Percentiles rank a stretch among this genome's conserved stretches.
phyloP scores from a whole-genome alignment of 768 basidiomycete genomes.

The Baorangia bicolor region DNA sequence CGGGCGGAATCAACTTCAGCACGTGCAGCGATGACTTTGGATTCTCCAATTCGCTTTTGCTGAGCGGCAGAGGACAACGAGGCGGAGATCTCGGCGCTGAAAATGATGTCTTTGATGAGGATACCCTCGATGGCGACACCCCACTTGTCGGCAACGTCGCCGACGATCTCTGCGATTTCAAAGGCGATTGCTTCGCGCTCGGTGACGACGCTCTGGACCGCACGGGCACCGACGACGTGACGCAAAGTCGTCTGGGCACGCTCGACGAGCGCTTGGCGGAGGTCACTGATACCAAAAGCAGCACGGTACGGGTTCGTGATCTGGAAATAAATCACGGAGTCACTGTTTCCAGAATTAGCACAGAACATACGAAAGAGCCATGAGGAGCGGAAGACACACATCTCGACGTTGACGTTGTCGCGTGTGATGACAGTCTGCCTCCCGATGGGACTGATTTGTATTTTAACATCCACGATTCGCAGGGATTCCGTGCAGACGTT shows the following conservation, averaged over 20 bases:
- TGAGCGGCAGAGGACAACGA: conserved; percentile 94
- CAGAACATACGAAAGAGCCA: not conserved
- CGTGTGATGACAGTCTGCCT: conserved; percentile 89
- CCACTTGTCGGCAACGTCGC: conserved; percentile 92
- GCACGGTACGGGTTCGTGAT: conserved; percentile 89
- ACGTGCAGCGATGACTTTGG: conserved; percentile 92
- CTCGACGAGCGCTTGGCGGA: conserved; percentile 81
- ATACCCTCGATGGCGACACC: conserved; percentile 96
- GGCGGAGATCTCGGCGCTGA: conserved; percentile 85
- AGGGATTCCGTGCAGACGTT: conserved; percentile 94
- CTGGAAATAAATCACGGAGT: conserved; percentile 93
- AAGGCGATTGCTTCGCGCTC: conserved; percentile 96
- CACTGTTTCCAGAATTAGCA: conserved; percentile 43
- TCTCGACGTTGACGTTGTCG: conserved; percentile 94
- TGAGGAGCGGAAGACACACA: conserved; percentile 46
- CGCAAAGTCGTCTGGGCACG: conserved; percentile 92
- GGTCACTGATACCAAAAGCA: conserved; percentile 89
- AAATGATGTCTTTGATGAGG: conserved; percentile 93
- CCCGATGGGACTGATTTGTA: conserved; percentile 89
- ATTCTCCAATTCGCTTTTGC: conserved; percentile 95
- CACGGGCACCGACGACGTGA: conserved; percentile 94
- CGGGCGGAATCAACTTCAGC: conserved; percentile 95
- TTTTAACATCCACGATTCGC: conserved; percentile 89
- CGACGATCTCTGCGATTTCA: conserved; percentile 96
- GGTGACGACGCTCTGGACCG: conserved; percentile 94